Evolutionary conservation across 73 alveolate genomes (phyloP).

Genomic region (Blepharisma japonicum): DNA sequence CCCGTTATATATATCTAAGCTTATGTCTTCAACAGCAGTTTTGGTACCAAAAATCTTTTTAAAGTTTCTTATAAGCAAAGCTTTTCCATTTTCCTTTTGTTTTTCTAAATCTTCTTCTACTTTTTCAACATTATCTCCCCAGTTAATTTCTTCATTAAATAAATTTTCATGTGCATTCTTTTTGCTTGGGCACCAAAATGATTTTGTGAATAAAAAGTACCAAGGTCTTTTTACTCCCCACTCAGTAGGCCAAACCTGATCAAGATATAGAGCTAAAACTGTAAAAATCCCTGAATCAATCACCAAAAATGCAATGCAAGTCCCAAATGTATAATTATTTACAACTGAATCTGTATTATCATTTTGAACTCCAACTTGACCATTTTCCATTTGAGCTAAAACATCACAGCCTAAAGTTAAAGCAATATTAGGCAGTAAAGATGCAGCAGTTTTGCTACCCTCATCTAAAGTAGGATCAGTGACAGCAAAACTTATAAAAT

Average conservation of each 20-base stretch:
- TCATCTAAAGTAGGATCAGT: conserved; percentile 42
- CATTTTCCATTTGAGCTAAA: conserved; percentile 54
- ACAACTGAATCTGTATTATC: conserved; percentile 39
- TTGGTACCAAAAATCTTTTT: conserved; percentile 64
- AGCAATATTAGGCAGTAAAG: conserved; percentile 67
- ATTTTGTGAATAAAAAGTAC: conserved; percentile 53
- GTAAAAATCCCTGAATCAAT: conserved; percentile 53
- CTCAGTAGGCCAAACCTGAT: conserved; percentile 68
- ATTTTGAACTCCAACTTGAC: conserved; percentile 51
- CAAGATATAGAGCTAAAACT: conserved; percentile 57
- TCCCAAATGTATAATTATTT: conserved; percentile 47
- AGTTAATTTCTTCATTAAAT: conserved; percentile 28
- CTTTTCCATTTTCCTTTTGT: conserved; percentile 31
- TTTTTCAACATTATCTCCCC: conserved; percentile 41
- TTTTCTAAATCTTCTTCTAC: conserved; percentile 48
- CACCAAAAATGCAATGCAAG: conserved; percentile 44
- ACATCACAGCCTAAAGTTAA: conserved; percentile 68
- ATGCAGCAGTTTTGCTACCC: conserved; percentile 49
- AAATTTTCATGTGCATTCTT: conserved; percentile 23
- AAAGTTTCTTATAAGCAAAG: conserved; percentile 37
- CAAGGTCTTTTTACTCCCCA: conserved; percentile 69
- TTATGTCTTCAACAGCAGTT: conserved; percentile 77
- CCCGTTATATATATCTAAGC: conserved; percentile 82
- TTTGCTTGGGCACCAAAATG: conserved; percentile 51
- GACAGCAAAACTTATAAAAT: conserved; percentile 64